Conservation (phyloP, 2,329 filamentous ascomycete genomes). For the Monilinia aucupariae region DNA sequence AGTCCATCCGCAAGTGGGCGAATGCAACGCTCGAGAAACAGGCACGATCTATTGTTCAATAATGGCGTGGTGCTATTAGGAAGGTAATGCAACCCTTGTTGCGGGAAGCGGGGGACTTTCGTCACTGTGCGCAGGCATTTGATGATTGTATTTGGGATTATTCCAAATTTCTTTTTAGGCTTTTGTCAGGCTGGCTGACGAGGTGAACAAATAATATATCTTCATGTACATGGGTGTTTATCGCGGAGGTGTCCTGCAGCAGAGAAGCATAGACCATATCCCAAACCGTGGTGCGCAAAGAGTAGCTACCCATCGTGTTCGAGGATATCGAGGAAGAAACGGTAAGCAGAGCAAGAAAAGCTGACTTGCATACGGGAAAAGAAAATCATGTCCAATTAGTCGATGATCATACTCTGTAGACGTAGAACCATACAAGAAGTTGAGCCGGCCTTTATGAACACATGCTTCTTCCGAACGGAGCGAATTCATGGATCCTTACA, state of each 20-base stretch:
- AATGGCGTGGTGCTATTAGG: conserved; percentile 3
- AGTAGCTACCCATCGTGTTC: conserved; percentile 7
- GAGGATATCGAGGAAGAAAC: neutral
- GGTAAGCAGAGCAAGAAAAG: neutral
- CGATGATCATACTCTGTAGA: conserved; percentile 3
- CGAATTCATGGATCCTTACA: conserved; percentile 3
- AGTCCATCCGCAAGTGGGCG: conserved; percentile 1
- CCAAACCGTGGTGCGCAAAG: neutral
- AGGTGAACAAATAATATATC: conserved; percentile 1
- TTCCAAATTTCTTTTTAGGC: neutral
- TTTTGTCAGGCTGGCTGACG: conserved; percentile 10
- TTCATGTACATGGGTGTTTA: conserved; percentile 16
- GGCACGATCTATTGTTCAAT: conserved; percentile 13
- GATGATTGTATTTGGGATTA: neutral
- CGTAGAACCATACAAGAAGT: neutral
- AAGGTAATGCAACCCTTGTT: conserved; percentile 6
- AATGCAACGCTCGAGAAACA: conserved; percentile 11
- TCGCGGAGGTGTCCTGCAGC: conserved; percentile 15
- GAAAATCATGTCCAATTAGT: neutral
- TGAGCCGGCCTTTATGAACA: neutral
- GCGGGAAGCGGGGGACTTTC: neutral
- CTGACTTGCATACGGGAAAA: neutral
- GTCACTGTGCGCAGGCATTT: neutral
- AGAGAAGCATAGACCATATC: conserved; percentile 17
- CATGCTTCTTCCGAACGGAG: neutral